Evolutionary conservation across 495 filamentous ascomycete species (phyloP).

Genomic region (Lasiosphaeria hispida): DNA sequence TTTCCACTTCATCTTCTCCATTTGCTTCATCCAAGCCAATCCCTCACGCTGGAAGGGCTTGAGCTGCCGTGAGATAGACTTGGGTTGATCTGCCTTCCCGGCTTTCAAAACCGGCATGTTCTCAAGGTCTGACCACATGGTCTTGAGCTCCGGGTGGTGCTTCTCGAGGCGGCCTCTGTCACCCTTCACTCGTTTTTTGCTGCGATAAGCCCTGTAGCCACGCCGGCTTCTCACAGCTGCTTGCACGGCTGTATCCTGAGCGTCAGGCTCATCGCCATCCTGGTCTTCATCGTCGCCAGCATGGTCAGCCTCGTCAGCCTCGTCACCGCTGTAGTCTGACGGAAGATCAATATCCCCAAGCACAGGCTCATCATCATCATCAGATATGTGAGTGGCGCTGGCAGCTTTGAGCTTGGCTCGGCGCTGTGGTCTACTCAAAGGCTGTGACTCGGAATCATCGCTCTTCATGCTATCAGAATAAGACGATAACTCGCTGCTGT

Average conservation of each 20-base stretch:
- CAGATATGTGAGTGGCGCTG: neutral
- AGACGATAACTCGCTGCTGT: neutral
- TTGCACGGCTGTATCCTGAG: constrained; percentile 8
- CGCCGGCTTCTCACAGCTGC: constrained; percentile 21
- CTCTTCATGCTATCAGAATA: too few relatives aligned
- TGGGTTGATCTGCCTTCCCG: constrained; percentile 69
- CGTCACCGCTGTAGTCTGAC: constrained; percentile 11
- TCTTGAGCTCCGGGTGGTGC: constrained; percentile 71
- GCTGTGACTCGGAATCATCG: too few relatives aligned
- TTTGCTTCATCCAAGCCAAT: constrained; percentile 85
- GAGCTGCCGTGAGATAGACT: constrained; percentile 71
- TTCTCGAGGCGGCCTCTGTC: constrained; percentile 54
- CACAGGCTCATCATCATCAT: neutral
- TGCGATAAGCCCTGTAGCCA: constrained; percentile 25
- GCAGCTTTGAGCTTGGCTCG: too few relatives aligned
- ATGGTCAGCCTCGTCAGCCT: neutral
- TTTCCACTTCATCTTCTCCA: constrained; percentile 80
- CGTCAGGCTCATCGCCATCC: neutral
- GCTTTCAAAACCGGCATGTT: constrained; percentile 63
- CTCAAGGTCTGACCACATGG: constrained; percentile 80
- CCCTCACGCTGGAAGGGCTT: constrained; percentile 94
- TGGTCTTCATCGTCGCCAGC: constrained; percentile 9
- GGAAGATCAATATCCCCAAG: neutral
- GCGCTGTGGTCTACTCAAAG: too few relatives aligned
- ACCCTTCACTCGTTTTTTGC: constrained; percentile 23